Percentiles rank a stretch among this genome's conserved stretches.
Conservation (phyloP, 305 asterid species). For the Fraxinus baroniana region DNA sequence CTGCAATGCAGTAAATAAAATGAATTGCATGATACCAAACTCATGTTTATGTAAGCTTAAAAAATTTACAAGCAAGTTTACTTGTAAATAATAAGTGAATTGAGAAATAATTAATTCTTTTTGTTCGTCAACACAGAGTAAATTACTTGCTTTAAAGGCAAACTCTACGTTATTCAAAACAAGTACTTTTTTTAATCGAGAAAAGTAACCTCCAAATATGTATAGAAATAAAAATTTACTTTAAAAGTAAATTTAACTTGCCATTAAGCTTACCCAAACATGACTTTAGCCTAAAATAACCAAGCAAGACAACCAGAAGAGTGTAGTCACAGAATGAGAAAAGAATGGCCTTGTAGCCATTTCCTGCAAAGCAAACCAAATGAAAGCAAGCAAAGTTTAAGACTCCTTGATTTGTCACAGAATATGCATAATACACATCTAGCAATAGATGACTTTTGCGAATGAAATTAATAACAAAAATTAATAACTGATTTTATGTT, state of each 20-base stretch:
- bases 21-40: neutral
- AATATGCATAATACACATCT: neutral
- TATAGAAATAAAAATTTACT: too few species aligned
- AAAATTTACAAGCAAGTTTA: neutral
- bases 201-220: neutral
- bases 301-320: neutral
- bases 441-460: neutral
- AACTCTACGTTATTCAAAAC: neutral
- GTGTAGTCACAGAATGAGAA: neutral
- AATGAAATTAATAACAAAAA: neutral
- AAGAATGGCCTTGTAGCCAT: neutral
- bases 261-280: neutral
- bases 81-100: neutral
- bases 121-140: neutral
- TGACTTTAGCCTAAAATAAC: neutral
- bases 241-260: neutral
- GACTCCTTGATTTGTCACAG: neutral
- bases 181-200: neutral
- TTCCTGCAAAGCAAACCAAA: neutral
- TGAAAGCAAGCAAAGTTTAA: neutral
- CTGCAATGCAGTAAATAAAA: neutral
- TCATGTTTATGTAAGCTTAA: neutral
- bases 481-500: constrained; percentile 6
- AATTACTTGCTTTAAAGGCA: too few species aligned
- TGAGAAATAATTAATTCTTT: neutral